These are phyloP conservation scores for Teunomyces stri DNA, from an alignment of 805 yeast species.

Conservation along the genomic window DNA sequence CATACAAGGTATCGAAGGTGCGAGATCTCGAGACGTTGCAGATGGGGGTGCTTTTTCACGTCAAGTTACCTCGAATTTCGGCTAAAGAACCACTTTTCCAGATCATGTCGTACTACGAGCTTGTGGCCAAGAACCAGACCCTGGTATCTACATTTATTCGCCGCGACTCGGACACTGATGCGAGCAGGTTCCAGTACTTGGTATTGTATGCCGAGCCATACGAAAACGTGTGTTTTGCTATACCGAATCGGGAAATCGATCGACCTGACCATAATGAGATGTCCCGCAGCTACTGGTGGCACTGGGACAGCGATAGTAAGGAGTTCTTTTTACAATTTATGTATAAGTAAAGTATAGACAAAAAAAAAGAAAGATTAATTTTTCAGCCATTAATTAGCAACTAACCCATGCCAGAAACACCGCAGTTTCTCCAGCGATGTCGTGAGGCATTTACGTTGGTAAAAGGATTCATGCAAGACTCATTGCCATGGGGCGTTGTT, in stretches of 20 bases:
- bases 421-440: slow-evolving; percentile 19
- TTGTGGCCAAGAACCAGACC: slow-evolving; percentile 38
- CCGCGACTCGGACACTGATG: slow-evolving; percentile 15
- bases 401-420: slow-evolving; percentile 6
- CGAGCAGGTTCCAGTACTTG: slow-evolving; percentile 59
- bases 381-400: not conserved
- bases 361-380: not conserved
- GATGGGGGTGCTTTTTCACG: slow-evolving; percentile 63
- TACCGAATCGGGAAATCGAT: slow-evolving; percentile 59
- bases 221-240: slow-evolving; percentile 71
- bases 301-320: slow-evolving; percentile 69
- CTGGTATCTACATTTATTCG: slow-evolving; percentile 24
- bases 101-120: slow-evolving; percentile 77
- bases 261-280: slow-evolving; percentile 27
- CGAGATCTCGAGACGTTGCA: slow-evolving; percentile 57
- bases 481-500: slow-evolving; percentile 25
- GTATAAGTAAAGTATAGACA: slow-evolving; percentile 26
- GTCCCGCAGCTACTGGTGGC: slow-evolving; percentile 53
- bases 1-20: slow-evolving; percentile 63
- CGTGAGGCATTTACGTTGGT: slow-evolving; percentile 33
- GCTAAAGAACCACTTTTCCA: slow-evolving; percentile 59
- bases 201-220: slow-evolving; percentile 89
- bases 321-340: slow-evolving; percentile 72
- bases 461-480: slow-evolving; percentile 27
- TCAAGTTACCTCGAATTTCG: slow-evolving; percentile 52